These are phyloP conservation scores for Leucoagaricus sp. DNA, from an alignment of 1,284 basidiomycete genomes.

Conservation along the genomic window DNA sequence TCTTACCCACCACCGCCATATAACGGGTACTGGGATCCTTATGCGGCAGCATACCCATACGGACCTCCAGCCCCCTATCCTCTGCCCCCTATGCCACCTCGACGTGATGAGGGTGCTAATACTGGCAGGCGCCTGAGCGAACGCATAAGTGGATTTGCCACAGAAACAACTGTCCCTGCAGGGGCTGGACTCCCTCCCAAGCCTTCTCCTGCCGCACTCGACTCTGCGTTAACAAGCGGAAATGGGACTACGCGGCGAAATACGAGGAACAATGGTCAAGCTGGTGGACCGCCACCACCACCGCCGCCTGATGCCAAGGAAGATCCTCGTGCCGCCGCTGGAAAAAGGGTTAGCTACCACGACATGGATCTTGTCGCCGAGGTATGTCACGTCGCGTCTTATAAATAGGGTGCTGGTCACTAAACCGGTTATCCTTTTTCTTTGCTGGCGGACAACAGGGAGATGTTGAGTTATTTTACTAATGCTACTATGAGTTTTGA, in stretches of 20 bases:
- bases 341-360: conserved; percentile 81
- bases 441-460: conserved; percentile 40
- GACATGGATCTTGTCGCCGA: conserved; percentile 88
- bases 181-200: conserved; percentile 77
- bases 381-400: conserved; percentile 37
- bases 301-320: conserved; percentile 85
- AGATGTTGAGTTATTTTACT: conserved; percentile 79
- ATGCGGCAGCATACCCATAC: conserved; percentile 38
- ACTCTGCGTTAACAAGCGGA: conserved; percentile 53
- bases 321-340: conserved; percentile 82
- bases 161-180: conserved; percentile 55
- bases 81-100: conserved; percentile 27
- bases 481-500: conserved; percentile 26
- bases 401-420: conserved; percentile 10
- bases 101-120: conserved; percentile 52
- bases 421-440: conserved; percentile 6
- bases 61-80: conserved; percentile 32
- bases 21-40: conserved; percentile 58
- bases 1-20: conserved; percentile 44
- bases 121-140: conserved; percentile 68
- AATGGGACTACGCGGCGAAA: conserved; percentile 38
- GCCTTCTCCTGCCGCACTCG: conserved; percentile 60
- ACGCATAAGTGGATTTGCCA: conserved; percentile 72
- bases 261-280: conserved; percentile 30
- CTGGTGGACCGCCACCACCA: conserved; percentile 60